Conservation (phyloP, 805 yeast species). For the Myxozyma neglecta region DNA sequence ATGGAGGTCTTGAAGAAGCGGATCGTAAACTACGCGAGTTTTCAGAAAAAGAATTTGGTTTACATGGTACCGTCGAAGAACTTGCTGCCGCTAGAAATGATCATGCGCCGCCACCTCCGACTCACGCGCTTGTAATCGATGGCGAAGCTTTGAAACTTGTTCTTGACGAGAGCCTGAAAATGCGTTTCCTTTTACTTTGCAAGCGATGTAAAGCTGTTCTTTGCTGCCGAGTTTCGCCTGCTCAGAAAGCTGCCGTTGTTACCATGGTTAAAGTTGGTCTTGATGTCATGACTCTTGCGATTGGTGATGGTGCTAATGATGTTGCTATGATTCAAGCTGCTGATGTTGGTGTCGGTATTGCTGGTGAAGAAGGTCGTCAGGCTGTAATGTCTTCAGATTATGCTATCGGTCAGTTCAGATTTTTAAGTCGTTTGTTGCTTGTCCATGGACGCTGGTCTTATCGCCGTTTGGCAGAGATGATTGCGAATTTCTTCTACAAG, state of each 20-base stretch:
- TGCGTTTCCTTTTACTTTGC: conserved; percentile 66
- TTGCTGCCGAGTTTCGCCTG: conserved; percentile 82
- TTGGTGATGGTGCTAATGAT: conserved; percentile 86
- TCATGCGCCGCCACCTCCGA: conserved; percentile 62
- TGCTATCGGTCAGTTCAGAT: conserved; percentile 78
- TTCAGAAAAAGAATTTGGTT: conserved; percentile 50
- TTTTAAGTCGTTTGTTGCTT: conserved; percentile 59
- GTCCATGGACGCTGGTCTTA: conserved; percentile 88
- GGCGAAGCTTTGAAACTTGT: conserved; percentile 61
- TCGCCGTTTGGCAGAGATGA: conserved; percentile 70
- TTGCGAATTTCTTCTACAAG: conserved; percentile 76
- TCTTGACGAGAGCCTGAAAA: conserved; percentile 44
- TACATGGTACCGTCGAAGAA: conserved; percentile 48
- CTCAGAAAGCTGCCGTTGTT: conserved; percentile 78
- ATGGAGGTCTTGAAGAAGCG: conserved; percentile 37
- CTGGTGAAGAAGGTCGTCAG: conserved; percentile 84
- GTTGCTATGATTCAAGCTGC: conserved; percentile 89
- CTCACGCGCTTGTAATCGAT: conserved; percentile 65
- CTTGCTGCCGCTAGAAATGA: conserved; percentile 54
- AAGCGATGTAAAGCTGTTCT: conserved; percentile 76
- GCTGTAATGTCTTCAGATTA: conserved; percentile 87
- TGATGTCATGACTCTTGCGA: conserved; percentile 73
- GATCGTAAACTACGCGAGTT: conserved; percentile 47
- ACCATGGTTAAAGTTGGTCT: conserved; percentile 61
- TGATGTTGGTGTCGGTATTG: conserved; percentile 81